These are phyloP conservation scores for Clonostachys rhizophaga DNA, from an alignment of 2,329 filamentous ascomycete species.

Conservation along the genomic window DNA sequence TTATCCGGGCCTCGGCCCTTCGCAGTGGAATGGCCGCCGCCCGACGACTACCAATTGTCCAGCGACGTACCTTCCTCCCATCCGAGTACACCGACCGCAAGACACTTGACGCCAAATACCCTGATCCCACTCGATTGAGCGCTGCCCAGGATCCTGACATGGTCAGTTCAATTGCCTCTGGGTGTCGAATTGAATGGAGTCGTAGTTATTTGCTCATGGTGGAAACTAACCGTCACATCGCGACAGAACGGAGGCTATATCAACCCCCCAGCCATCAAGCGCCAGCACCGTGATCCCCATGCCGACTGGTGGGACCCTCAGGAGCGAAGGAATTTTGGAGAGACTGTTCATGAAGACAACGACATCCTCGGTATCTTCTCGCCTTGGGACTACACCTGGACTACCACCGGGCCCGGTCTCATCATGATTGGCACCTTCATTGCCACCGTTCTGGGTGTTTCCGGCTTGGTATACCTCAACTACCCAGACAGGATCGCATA, in stretches of 20 bases:
- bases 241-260: slow-evolving; percentile 77
- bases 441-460: slow-evolving; percentile 55
- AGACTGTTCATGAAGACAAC: slow-evolving; percentile 94
- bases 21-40: slow-evolving; percentile 37
- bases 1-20: slow-evolving; percentile 43
- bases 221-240: not conserved
- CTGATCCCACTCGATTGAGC: slow-evolving; percentile 38
- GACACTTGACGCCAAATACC: slow-evolving; percentile 46
- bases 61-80: slow-evolving; percentile 55
- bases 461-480: slow-evolving; percentile 60
- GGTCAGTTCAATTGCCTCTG: slow-evolving; percentile 37
- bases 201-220: not conserved
- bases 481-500: slow-evolving; percentile 70
- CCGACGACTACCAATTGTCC: slow-evolving; percentile 46
- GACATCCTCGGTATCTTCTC: slow-evolving; percentile 89
- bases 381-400: slow-evolving; percentile 83
- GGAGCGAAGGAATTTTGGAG: slow-evolving; percentile 93
- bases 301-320: slow-evolving; percentile 97
- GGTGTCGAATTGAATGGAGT: not conserved
- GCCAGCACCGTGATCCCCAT: slow-evolving; percentile 88
- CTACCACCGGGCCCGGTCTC: slow-evolving; percentile 63
- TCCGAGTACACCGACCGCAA: slow-evolving; percentile 38
- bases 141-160: slow-evolving; percentile 63
- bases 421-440: slow-evolving; percentile 67
- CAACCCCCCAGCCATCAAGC: slow-evolving; percentile 76